Conservation (phyloP, 441 rosid species). For the Eruca vesicaria region DNA sequence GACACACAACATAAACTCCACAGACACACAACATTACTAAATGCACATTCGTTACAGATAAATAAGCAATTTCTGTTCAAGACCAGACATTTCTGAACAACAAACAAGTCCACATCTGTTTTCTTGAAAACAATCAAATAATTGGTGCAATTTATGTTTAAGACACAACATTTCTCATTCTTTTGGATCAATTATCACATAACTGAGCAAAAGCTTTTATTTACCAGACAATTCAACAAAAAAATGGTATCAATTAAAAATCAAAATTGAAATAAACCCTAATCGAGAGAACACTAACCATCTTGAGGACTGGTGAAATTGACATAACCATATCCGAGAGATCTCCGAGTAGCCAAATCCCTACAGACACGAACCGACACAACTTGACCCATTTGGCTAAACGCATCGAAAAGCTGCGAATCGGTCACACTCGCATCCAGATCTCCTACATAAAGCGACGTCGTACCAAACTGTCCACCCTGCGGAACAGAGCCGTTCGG, state of each 20-base stretch:
- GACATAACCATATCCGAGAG: slow-evolving; percentile 88
- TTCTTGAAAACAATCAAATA: neutral
- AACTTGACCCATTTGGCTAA: slow-evolving; percentile 73
- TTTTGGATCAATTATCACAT: neutral
- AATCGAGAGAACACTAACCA: slow-evolving; percentile 40
- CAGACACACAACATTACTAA: neutral
- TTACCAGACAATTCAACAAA: neutral
- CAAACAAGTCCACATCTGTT: neutral
- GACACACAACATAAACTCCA: no score
- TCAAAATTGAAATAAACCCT: neutral
- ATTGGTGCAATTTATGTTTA: neutral
- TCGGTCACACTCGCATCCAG: slow-evolving; percentile 68
- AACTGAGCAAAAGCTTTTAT: neutral
- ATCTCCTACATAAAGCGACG: slow-evolving; percentile 88
- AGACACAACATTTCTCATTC: neutral
- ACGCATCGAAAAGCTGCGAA: slow-evolving; percentile 72
- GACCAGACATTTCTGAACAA: neutral
- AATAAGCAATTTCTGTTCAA: neutral
- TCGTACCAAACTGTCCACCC: slow-evolving; percentile 53
- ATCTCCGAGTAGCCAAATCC: slow-evolving; percentile 66
- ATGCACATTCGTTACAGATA: neutral
- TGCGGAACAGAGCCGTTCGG: slow-evolving; percentile 35
- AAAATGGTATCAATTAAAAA: neutral
- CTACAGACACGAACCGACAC: slow-evolving; percentile 75
- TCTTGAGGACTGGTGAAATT: slow-evolving; percentile 68